Percentiles rank a stretch among this genome's conserved stretches.
Evolutionary conservation across 108 stramenopile species (phyloP).

Genomic region (Cyclotella kingstonii): DNA sequence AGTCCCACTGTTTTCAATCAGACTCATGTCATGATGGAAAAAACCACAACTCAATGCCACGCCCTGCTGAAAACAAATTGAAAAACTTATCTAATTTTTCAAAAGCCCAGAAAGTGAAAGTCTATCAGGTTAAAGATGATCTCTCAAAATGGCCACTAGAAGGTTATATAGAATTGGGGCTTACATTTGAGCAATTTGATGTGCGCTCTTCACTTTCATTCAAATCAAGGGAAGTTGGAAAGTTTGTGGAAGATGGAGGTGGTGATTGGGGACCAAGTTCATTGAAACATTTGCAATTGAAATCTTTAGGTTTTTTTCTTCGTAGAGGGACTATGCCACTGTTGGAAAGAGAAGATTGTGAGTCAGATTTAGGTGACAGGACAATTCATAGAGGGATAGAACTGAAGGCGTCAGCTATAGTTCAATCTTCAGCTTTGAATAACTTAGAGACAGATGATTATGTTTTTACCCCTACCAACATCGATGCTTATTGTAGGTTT

Average conservation of each 20-base stretch:
- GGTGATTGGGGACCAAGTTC: constrained; percentile 6
- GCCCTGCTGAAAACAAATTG: background rate
- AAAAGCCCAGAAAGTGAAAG: background rate
- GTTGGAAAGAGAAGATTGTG: background rate
- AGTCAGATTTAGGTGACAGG: background rate
- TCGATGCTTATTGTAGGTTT: constrained; percentile 20
- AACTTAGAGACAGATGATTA: constrained; percentile 26
- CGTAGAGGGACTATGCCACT: constrained; percentile 12
- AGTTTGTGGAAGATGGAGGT: background rate
- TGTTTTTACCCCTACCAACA: constrained; percentile 20
- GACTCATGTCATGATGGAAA: too few relatives aligned
- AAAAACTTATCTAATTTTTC: background rate
- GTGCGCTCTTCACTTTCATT: constrained; percentile 15
- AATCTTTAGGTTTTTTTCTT: constrained; percentile 22
- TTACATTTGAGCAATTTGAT: constrained; percentile 28
- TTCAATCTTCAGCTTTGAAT: too few relatives aligned
- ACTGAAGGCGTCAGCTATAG: too few relatives aligned
- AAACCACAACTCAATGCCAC: too few relatives aligned
- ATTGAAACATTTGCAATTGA: constrained; percentile 18
- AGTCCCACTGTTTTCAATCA: too few relatives aligned
- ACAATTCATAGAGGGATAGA: constrained; percentile 3
- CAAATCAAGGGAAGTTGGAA: too few relatives aligned
- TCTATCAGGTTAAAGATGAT: constrained; percentile 9
- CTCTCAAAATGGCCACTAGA: constrained; percentile 13
- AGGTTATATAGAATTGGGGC: constrained; percentile 34